Evolutionary conservation across 2,329 filamentous ascomycete genomes (phyloP).

Genomic region (Mycosphaerelloides madeirae): DNA sequence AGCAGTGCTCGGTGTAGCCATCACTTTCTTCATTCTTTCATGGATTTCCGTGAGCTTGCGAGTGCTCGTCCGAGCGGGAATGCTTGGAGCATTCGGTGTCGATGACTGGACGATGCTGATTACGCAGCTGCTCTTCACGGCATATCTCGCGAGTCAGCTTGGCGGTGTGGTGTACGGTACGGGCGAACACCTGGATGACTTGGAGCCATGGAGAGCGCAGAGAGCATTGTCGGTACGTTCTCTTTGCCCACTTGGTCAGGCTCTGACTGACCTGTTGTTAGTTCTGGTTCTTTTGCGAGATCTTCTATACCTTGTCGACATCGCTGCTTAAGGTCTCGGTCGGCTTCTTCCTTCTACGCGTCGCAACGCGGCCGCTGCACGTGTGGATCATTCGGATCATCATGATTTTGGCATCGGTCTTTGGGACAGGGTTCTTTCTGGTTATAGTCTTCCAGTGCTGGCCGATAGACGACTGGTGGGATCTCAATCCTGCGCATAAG

Average conservation of each 20-base stretch:
- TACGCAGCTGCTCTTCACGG: constrained; percentile 36
- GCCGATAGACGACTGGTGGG: constrained; percentile 52
- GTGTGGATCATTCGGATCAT: constrained; percentile 44
- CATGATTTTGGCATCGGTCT: constrained; percentile 43
- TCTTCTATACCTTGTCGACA: constrained; percentile 49
- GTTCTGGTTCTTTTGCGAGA: constrained; percentile 54
- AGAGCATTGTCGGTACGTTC: constrained; percentile 18
- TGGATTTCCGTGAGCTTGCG: constrained; percentile 36
- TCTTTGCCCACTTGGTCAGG: neutral
- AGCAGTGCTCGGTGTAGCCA: constrained; percentile 17
- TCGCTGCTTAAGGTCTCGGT: constrained; percentile 50
- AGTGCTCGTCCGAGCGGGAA: constrained; percentile 34
- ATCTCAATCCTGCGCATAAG: constrained; percentile 34
- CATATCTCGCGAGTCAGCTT: constrained; percentile 39
- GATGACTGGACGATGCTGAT: constrained; percentile 42
- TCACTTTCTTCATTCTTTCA: constrained; percentile 37
- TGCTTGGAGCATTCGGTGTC: constrained; percentile 37
- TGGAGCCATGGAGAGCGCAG: constrained; percentile 23
- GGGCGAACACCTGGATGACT: constrained; percentile 34
- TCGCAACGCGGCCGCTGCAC: constrained; percentile 45
- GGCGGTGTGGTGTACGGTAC: constrained; percentile 38
- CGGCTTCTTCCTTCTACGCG: constrained; percentile 50
- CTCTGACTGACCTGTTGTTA: constrained; percentile 13
- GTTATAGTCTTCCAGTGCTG: constrained; percentile 51
- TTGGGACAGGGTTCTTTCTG: constrained; percentile 48